Base-by-base conservation (phyloP, 2,329 filamentous ascomycete species). In the Trichoderma hamatum region DNA sequence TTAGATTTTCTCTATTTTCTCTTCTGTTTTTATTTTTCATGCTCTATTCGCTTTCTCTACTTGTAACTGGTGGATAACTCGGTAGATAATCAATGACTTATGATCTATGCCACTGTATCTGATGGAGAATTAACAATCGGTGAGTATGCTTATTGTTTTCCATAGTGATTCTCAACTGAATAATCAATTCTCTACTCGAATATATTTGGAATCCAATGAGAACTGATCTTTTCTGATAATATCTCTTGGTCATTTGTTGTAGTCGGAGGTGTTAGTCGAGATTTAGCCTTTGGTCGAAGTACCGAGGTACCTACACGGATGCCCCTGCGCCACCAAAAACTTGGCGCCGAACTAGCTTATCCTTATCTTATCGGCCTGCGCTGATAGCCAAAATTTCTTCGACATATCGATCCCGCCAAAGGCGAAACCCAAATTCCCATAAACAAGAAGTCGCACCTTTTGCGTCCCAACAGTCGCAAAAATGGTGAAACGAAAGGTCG, bases 401-500 rank as follows among this genome's bases (percentile, higher is more conserved):
- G 36, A 32, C 9, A 58, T 39, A 21, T 64, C 3, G 9, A 32
- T 51, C 16, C 54, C 54, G 34, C 54, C 54, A 56, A 26, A 58
- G 39, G 21, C 39, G 28, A 54, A 36, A 28, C 26, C n/a, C 28
- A 51, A 51, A n/a, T 43, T 28, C 54, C 51, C 52, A 67, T 67
- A 51, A 36, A 59, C 39, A 16, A n/a, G 39, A 59, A 49, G 19
- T 24, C 52, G 28, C 64, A 34, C 32, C 39, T 21, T 59, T 58
- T 67, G 64, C 64, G 43, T 51, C n/a, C 21, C 54, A 14, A 49
- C 21, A 59, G 52, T 51, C 61, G 49, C 74, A 80, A 71, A 55
- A 55, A 96, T 93, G 89, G 92, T 89, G 70, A 97, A 97, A 82
- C 88, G 94, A 80, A 96, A 96, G 83, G 87, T 97, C 70, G 93